Conservation (phyloP, 148 eudicot genomes). For the Camellia lanceoleosa region DNA sequence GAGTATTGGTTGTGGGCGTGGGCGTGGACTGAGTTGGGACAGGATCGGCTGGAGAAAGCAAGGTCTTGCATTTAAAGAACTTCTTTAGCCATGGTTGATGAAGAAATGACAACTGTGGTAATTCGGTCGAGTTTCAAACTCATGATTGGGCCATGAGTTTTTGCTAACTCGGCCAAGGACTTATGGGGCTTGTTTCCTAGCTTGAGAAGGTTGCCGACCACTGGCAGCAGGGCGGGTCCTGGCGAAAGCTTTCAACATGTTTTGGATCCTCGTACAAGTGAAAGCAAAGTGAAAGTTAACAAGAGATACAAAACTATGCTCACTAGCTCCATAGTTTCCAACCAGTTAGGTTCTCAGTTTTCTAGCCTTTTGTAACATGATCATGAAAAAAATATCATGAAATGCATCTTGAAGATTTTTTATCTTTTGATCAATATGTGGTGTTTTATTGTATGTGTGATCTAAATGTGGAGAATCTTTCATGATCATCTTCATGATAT, state of each 20-base stretch:
- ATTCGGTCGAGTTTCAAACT: slow-evolving; percentile 6
- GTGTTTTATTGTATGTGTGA: too few relatives aligned
- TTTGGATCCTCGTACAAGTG: neutral
- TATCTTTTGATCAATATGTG: too few relatives aligned
- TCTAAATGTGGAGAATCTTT: too few relatives aligned
- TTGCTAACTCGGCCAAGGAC: slow-evolving; percentile 16
- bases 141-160: slow-evolving; percentile 15
- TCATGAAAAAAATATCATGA: too few relatives aligned
- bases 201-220: slow-evolving; percentile 15
- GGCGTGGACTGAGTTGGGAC: neutral
- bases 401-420: too few relatives aligned
- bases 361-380: too few relatives aligned
- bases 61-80: slow-evolving; percentile 17
- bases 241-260: neutral
- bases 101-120: slow-evolving; percentile 10
- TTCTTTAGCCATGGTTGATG: slow-evolving; percentile 16
- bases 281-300: neutral
- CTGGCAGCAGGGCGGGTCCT: slow-evolving; percentile 8
- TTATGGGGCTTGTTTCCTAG: slow-evolving; percentile 20
- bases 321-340: neutral
- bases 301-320: neutral
- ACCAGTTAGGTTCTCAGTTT: neutral
- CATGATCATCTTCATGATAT: too few relatives aligned
- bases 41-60: neutral
- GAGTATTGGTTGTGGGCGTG: slow-evolving; percentile 4